Conservation (phyloP, 2,329 filamentous ascomycete species). For the Aspergillus phoenicis region DNA sequence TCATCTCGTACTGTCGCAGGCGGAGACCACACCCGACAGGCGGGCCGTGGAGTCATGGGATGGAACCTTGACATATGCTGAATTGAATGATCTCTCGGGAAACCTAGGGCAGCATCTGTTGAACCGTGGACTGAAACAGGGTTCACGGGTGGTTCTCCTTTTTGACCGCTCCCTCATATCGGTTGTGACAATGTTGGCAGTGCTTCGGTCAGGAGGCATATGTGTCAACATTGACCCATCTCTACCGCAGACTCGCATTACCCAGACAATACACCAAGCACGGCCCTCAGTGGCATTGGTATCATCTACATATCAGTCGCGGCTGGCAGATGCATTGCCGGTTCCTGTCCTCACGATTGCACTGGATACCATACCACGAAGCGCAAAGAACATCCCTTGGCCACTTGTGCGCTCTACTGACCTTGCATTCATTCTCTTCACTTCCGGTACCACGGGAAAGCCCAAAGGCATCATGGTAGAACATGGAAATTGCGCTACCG, state of each 20-base stretch:
- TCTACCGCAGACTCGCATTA: too few relatives aligned
- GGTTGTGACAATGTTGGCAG: too few relatives aligned
- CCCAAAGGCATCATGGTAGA: conserved; percentile 19
- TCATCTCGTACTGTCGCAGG: conserved; percentile 10
- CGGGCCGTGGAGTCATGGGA: conserved; percentile 3
- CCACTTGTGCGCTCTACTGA: conserved; percentile 7
- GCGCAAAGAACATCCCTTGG: background rate
- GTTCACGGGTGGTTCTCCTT: too few relatives aligned
- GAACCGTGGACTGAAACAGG: too few relatives aligned
- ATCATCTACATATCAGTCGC: too few relatives aligned
- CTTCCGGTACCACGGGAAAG: conserved; percentile 18
- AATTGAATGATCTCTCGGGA: conserved; percentile 15
- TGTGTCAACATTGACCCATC: too few relatives aligned
- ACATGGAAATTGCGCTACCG: conserved; percentile 9
- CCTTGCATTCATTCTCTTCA: conserved; percentile 19
- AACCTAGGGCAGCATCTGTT: conserved; percentile 14
- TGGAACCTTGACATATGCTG: conserved; percentile 1
- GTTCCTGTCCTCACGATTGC: too few relatives aligned
- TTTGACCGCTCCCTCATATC: too few relatives aligned
- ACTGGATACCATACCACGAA: background rate
- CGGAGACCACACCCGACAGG: conserved; percentile 13
- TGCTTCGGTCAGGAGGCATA: too few relatives aligned
- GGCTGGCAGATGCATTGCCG: too few relatives aligned
- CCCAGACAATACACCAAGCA: too few relatives aligned
- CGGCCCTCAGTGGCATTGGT: too few relatives aligned